Evolutionary conservation across 805 yeast genomes (phyloP).

Genomic region (Starmerella riodocensis): DNA sequence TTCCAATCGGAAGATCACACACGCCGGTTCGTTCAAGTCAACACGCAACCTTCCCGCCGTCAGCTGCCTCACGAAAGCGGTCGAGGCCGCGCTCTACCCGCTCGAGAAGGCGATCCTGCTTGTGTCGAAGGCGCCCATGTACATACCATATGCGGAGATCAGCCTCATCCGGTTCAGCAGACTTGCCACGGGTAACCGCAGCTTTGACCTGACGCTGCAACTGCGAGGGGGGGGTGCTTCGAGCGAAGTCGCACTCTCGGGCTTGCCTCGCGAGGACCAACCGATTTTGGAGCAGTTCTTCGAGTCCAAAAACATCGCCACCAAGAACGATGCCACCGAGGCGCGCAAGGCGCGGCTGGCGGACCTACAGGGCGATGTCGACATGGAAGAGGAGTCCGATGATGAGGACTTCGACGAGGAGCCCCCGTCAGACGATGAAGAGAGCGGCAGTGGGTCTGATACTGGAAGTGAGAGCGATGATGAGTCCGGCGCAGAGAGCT

Average conservation of each 20-base stretch:
- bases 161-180: conserved; percentile 70
- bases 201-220: conserved; percentile 78
- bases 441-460: conserved; percentile 1
- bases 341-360: conserved; percentile 70
- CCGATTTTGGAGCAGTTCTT: conserved; percentile 61
- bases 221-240: conserved; percentile 41
- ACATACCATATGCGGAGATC: conserved; percentile 76
- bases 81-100: conserved; percentile 88
- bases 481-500: conserved; percentile 11
- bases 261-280: conserved; percentile 83
- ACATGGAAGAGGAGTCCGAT: conserved; percentile 32
- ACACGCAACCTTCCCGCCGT: conserved; percentile 73
- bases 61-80: conserved; percentile 83
- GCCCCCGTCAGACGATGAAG: conserved; percentile 46
- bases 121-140: conserved; percentile 86
- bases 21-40: conserved; percentile 71
- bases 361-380: conserved; percentile 47
- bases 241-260: conserved; percentile 71
- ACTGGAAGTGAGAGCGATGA: conserved; percentile 6
- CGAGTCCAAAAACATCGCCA: conserved; percentile 60
- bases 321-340: conserved; percentile 79
- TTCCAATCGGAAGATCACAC: conserved; percentile 70
- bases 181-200: conserved; percentile 58
- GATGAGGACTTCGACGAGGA: conserved; percentile 75
- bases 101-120: conserved; percentile 82